Percentiles rank a stretch among this genome's conserved stretches.
phyloP scores from a whole-genome alignment of 2,329 filamentous ascomycete genomes.

The Falciphora oryzae region DNA sequence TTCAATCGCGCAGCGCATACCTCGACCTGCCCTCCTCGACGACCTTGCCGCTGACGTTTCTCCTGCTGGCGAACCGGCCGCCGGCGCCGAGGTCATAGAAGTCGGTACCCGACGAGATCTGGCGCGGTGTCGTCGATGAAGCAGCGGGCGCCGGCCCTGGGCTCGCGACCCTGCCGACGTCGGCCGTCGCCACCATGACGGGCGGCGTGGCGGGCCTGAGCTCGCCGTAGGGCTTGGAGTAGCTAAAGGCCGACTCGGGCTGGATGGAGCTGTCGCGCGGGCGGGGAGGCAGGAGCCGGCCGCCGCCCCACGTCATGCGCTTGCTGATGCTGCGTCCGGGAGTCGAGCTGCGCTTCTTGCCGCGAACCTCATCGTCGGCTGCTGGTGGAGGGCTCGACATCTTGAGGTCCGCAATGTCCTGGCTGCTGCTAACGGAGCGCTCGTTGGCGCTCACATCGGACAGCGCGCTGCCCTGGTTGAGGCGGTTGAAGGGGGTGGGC shows the following conservation, averaged over 20 bases:
- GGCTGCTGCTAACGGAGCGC: conserved; percentile 35
- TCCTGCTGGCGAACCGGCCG: conserved; percentile 31
- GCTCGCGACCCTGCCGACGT: neutral
- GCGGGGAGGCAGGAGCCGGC: conserved; percentile 13
- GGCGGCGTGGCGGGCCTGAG: conserved; percentile 49
- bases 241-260: conserved; percentile 41
- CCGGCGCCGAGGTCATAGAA: conserved; percentile 30
- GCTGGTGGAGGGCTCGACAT: conserved; percentile 1
- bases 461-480: conserved; percentile 28
- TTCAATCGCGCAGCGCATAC: neutral
- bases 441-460: conserved; percentile 41
- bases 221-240: conserved; percentile 52
- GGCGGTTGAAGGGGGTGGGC: conserved; percentile 26
- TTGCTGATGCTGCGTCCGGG: conserved; percentile 9
- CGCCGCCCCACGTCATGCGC: conserved; percentile 6
- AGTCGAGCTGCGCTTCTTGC: conserved; percentile 7
- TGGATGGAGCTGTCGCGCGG: conserved; percentile 44
- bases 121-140: conserved; percentile 29
- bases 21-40: conserved; percentile 56
- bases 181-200: conserved; percentile 38
- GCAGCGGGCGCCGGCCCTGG: conserved; percentile 20
- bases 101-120: conserved; percentile 56
- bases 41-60: conserved; percentile 67
- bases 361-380: neutral
- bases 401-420: conserved; percentile 40